These are phyloP conservation scores for Fonsecaea pugnacius DNA, from an alignment of 2,329 filamentous ascomycete genomes.

Conservation along the genomic window DNA sequence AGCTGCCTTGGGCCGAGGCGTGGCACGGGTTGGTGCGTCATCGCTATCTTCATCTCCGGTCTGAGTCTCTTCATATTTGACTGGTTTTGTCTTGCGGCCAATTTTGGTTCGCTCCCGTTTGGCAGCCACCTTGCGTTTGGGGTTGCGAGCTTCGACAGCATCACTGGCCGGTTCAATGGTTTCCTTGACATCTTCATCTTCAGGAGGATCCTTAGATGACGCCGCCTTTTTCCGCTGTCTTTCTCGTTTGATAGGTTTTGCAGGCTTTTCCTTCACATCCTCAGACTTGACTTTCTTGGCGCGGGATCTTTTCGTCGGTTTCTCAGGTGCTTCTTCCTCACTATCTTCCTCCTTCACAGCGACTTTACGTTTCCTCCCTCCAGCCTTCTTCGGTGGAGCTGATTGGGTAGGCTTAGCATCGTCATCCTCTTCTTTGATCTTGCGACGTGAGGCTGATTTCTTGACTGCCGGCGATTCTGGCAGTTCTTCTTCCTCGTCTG, in stretches of 20 bases:
- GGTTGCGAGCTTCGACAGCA: background rate
- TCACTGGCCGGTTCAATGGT: background rate
- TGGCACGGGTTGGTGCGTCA: background rate
- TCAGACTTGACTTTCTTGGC: slow-evolving; percentile 40
- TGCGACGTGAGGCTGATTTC: slow-evolving; percentile 25
- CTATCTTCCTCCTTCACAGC: slow-evolving; percentile 41
- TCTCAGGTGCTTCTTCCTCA: slow-evolving; percentile 30
- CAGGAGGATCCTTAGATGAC: background rate
- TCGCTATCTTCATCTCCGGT: slow-evolving; percentile 3
- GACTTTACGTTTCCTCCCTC: slow-evolving; percentile 23
- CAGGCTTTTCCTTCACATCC: slow-evolving; percentile 33
- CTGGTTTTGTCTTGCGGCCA: slow-evolving; percentile 5
- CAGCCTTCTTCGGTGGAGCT: slow-evolving; percentile 18
- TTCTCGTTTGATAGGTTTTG: slow-evolving; percentile 6
- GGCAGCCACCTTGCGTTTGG: background rate
- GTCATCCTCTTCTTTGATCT: slow-evolving; percentile 21
- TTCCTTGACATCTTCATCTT: background rate
- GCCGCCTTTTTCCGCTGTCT: slow-evolving; percentile 2
- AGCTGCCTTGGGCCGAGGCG: background rate
- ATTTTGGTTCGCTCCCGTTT: background rate
- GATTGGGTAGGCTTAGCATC: background rate
- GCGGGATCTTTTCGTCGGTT: slow-evolving; percentile 29
- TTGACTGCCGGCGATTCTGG: slow-evolving; percentile 22
- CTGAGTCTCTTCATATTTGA: background rate
- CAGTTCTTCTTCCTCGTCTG: slow-evolving; percentile 37